phyloP scores from a whole-genome alignment of 2,329 filamentous ascomycete species.

The Aspergillus phoenicis region DNA sequence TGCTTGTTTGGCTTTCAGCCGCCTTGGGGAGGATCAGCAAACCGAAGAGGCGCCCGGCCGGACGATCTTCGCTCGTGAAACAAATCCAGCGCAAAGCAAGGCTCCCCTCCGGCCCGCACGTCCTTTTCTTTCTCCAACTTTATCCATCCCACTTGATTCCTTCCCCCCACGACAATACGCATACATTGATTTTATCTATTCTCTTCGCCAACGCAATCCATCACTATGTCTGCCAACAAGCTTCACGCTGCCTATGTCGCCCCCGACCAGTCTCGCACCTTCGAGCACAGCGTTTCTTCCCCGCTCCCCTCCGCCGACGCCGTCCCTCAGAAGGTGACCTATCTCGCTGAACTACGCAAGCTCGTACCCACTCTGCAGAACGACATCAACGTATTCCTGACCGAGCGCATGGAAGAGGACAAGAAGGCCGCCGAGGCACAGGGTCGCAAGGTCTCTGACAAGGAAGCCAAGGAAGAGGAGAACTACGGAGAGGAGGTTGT shows the following conservation, averaged over 20 bases:
- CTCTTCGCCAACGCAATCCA: slow-evolving; percentile 1
- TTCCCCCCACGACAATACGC: neutral
- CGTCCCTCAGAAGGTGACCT: slow-evolving; percentile 52
- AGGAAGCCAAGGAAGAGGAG: slow-evolving; percentile 51
- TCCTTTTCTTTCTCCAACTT: neutral
- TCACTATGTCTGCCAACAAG: neutral
- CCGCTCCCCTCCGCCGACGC: slow-evolving; percentile 28
- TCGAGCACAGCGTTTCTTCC: slow-evolving; percentile 36
- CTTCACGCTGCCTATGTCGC: slow-evolving; percentile 34
- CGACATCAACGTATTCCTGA: slow-evolving; percentile 62
- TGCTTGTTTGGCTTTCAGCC: too few relatives aligned
- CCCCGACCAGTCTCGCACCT: slow-evolving; percentile 33
- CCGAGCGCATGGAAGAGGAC: slow-evolving; percentile 64
- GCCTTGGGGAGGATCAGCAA: too few relatives aligned
- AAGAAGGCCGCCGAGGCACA: slow-evolving; percentile 45
- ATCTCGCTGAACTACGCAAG: slow-evolving; percentile 55
- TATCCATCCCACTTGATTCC: neutral
- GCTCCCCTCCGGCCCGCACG: neutral
- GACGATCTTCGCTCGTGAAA: too few relatives aligned
- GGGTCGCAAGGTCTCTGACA: slow-evolving; percentile 39
- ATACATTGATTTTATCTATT: neutral
- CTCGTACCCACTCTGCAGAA: slow-evolving; percentile 56
- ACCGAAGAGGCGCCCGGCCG: too few relatives aligned
- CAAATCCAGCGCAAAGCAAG: too few relatives aligned
- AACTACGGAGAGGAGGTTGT: slow-evolving; percentile 82